Conservation (phyloP, 2,329 filamentous ascomycete genomes). For the Allantophomopsis cytisporea region DNA sequence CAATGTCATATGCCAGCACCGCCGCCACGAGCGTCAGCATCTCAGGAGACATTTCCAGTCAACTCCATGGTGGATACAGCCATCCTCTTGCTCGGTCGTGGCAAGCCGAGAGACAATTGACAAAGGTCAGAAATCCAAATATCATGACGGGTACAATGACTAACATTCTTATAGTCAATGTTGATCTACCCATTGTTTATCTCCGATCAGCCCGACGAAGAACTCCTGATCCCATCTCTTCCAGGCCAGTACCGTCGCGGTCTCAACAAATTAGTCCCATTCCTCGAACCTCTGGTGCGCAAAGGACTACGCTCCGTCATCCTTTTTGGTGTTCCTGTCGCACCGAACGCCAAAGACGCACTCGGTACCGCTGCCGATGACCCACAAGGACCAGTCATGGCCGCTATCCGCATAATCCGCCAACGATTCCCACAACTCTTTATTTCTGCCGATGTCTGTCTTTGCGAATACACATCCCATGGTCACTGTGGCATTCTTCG, state of each 20-base stretch:
- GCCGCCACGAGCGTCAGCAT: constrained; percentile 57
- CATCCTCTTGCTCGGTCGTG: constrained; percentile 68
- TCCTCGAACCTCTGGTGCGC: constrained; percentile 72
- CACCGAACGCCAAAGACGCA: constrained; percentile 71
- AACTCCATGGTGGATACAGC: constrained; percentile 72
- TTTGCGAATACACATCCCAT: constrained; percentile 97
- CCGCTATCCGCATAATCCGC: constrained; percentile 70
- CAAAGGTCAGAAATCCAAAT: constrained; percentile 45
- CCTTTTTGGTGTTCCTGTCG: constrained; percentile 85
- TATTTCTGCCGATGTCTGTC: constrained; percentile 84
- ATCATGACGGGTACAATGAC: not conserved
- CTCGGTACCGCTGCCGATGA: constrained; percentile 89
- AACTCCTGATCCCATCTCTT: constrained; percentile 78
- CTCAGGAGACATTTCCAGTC: constrained; percentile 64
- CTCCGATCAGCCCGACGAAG: constrained; percentile 86
- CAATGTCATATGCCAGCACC: constrained; percentile 54
- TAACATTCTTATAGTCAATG: constrained; percentile 57
- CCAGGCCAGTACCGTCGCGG: constrained; percentile 84
- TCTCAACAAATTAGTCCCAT: constrained; percentile 71
- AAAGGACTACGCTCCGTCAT: constrained; percentile 91
- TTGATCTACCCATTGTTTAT: constrained; percentile 96
- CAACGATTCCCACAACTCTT: constrained; percentile 81
- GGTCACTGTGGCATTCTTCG: constrained; percentile 94
- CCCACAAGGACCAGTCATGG: constrained; percentile 82
- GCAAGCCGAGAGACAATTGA: constrained; percentile 76